Percentiles rank a stretch among this genome's conserved stretches.
Conservation (phyloP, 495 filamentous ascomycete genomes). For the Xylaria cubensis region DNA sequence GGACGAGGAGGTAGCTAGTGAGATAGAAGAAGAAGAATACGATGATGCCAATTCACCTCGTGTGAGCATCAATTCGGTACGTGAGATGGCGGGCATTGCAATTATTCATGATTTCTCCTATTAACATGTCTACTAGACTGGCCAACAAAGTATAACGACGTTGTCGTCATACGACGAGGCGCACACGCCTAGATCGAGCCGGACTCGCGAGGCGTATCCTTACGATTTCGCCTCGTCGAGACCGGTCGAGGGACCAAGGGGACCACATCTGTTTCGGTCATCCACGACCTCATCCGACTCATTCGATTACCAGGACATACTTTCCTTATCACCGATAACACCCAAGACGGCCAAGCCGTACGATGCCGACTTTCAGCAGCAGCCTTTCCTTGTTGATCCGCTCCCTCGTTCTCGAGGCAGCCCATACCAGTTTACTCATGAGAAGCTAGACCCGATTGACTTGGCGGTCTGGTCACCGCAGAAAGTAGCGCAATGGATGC, state of each 20-base stretch:
- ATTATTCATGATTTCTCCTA: slow-evolving; percentile 7
- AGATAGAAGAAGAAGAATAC: slow-evolving; percentile 67
- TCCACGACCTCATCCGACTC: slow-evolving; percentile 56
- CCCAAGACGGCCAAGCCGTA: slow-evolving; percentile 47
- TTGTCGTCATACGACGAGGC: slow-evolving; percentile 78
- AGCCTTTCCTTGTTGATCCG: slow-evolving; percentile 40
- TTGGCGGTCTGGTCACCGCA: slow-evolving; percentile 71
- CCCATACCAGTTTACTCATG: slow-evolving; percentile 57
- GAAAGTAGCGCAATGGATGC: slow-evolving; percentile 85
- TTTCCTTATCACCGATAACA: slow-evolving; percentile 70
- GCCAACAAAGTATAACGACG: slow-evolving; percentile 73
- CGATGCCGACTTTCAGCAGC: slow-evolving; percentile 44
- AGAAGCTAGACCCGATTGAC: slow-evolving; percentile 62
- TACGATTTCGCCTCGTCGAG: slow-evolving; percentile 52
- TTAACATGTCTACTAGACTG: slow-evolving; percentile 52
- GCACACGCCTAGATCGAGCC: slow-evolving; percentile 68
- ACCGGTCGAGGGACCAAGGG: slow-evolving; percentile 77
- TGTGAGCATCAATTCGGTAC: slow-evolving; percentile 70
- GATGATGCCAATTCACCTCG: slow-evolving; percentile 66
- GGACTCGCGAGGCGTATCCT: slow-evolving; percentile 42
- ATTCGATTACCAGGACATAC: slow-evolving; percentile 64
- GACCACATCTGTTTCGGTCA: slow-evolving; percentile 86
- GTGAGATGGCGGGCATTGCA: slow-evolving; percentile 35
- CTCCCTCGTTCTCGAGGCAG: slow-evolving; percentile 45
- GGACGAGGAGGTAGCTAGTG: slow-evolving; percentile 64